Base-by-base conservation (phyloP, 306 rosid genomes). In the Medicago ruthenica region DNA sequence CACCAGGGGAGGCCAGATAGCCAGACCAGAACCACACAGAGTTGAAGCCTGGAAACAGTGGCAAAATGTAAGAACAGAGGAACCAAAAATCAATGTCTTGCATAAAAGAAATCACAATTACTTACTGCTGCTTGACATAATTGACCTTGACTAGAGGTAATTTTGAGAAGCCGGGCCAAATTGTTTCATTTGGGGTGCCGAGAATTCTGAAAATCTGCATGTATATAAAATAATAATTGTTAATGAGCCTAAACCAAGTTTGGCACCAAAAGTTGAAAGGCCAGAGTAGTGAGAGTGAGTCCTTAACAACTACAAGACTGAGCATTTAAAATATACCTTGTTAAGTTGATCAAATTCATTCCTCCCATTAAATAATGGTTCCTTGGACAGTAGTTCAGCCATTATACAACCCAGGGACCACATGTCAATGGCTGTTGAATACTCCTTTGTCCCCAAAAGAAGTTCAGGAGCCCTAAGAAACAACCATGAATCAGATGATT, bases 41-140 rank as follows among this genome's bases (percentile, higher is more conserved):
- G 96, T 90, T 94, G 97, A 89, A 92, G 97, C 97, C 98, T 92
- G 98, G 96, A 95, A 93, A 95, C 89, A 92, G 93, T 80, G 88
- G 93, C 87, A 83, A 78, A 63, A 48, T 24, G 75, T 92, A 90
- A 90, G 96, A 86, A 87, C 75, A 70, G 74, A 71, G 54, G 69
- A 83, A 80, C 80, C 75, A 84, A 80, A 74, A 69, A 62, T 18
- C 53, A 67, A 78, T 20, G 54, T 71, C 71, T 41, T 76, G 63
- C 73, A 74, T 74, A 81, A 68, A 65, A 76, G 83, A 77, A 62
- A 81, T 65, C 18, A 75, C 37, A 66, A 66, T 70, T 76, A 89
- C 99, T 90, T 87, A 96, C 99, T 89, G 97, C 71, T 96, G 99
- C 85, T 96, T 96, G 54, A 89, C 97, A 87, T 92, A 96, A 76